phyloP scores from a whole-genome alignment of 2,329 filamentous ascomycete genomes.

The Exophiala oligosperma region DNA sequence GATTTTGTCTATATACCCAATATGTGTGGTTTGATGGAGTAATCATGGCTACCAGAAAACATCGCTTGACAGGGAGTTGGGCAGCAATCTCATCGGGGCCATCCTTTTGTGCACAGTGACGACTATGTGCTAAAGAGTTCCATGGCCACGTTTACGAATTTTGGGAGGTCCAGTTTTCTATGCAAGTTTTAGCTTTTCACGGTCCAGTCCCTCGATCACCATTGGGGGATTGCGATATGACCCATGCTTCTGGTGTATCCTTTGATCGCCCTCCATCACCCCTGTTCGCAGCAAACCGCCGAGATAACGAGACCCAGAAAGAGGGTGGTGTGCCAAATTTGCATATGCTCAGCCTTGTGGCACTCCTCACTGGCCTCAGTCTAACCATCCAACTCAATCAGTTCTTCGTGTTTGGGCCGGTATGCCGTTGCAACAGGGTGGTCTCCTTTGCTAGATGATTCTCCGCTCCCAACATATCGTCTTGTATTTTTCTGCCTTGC shows the following conservation, averaged over 20 bases:
- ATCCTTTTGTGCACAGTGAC: not conserved
- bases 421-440: too few relatives aligned
- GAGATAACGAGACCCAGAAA: not conserved
- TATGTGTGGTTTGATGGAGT: not conserved
- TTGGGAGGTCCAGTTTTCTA: not conserved
- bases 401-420: too few relatives aligned
- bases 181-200: not conserved
- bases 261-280: not conserved
- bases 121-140: not conserved
- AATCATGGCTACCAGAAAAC: too few relatives aligned
- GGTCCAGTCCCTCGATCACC: not conserved
- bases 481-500: too few relatives aligned
- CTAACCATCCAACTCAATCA: too few relatives aligned
- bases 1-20: not conserved
- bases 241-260: not conserved
- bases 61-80: too few relatives aligned
- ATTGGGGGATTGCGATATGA: not conserved
- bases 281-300: not conserved
- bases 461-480: too few relatives aligned
- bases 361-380: too few relatives aligned
- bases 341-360: not conserved
- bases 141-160: not conserved
- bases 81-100: not conserved
- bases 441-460: too few relatives aligned
- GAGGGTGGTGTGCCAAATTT: not conserved